Evolutionary conservation across 768 basidiomycete species (phyloP).

Genomic region (Xerocomellus chrysenteron): DNA sequence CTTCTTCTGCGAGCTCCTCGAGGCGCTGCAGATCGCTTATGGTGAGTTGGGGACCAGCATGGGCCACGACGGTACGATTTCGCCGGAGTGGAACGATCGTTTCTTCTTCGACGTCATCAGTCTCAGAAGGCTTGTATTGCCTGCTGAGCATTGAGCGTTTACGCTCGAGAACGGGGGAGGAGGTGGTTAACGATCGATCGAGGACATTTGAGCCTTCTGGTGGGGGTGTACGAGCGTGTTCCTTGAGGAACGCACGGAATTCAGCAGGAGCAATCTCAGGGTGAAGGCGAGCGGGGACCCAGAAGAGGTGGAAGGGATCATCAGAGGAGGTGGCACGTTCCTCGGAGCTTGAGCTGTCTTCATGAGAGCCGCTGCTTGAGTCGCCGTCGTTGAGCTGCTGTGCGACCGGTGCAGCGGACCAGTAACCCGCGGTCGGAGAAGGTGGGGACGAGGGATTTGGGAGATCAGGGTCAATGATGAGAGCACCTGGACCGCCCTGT

Average conservation of each 20-base stretch:
- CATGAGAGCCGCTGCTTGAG: conserved; percentile 41
- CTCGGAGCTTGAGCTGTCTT: conserved; percentile 39
- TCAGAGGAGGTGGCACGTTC: conserved; percentile 42
- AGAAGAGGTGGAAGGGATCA: conserved; percentile 91
- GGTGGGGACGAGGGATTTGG: conserved; percentile 67
- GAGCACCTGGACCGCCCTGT: conserved; percentile 70
- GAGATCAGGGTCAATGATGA: conserved; percentile 89
- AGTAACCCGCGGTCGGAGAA: conserved; percentile 55
- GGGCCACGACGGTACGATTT: conserved; percentile 63
- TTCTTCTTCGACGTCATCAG: conserved; percentile 73
- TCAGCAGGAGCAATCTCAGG: conserved; percentile 97
- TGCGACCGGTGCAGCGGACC: conserved; percentile 37
- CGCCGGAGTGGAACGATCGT: conserved; percentile 68
- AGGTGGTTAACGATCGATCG: conserved; percentile 44
- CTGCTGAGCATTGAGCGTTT: conserved; percentile 93
- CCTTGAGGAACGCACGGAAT: conserved; percentile 92
- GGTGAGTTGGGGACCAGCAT: conserved; percentile 81
- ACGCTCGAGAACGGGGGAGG: conserved; percentile 59
- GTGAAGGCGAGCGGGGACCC: conserved; percentile 96
- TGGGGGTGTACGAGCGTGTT: conserved; percentile 71
- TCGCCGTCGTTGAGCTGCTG: conserved; percentile 45
- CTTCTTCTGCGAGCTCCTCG: conserved; percentile 91
- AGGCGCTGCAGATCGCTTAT: conserved; percentile 93
- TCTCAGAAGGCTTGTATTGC: conserved; percentile 82
- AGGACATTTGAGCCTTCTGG: conserved; percentile 45